Evolutionary conservation across 495 filamentous ascomycete species (phyloP).

Genomic region (Lasiosphaeria hispida): DNA sequence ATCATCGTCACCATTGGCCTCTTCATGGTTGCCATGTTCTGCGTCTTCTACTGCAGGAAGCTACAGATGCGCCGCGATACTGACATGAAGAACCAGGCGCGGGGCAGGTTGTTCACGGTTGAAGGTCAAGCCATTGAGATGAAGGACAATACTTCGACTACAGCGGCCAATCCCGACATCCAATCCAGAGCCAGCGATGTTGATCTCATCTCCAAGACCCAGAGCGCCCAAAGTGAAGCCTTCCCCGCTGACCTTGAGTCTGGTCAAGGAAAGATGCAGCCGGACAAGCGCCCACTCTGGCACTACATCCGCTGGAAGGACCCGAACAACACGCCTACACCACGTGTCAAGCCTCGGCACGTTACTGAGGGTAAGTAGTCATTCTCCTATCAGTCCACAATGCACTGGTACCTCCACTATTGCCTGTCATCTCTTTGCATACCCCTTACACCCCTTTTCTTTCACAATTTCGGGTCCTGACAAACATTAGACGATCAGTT

Average conservation of each 20-base stretch:
- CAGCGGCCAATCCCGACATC: neutral
- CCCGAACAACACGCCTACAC: constrained; percentile 8
- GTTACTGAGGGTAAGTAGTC: constrained; percentile 1
- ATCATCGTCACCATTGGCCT: constrained; percentile 23
- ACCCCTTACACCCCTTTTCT: neutral
- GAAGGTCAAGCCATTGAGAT: constrained; percentile 17
- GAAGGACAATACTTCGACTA: neutral
- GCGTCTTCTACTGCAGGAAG: constrained; percentile 24
- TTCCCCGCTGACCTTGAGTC: neutral
- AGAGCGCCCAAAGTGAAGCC: neutral
- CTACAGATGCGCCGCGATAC: constrained; percentile 20
- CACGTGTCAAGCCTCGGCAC: neutral
- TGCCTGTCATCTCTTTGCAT: neutral
- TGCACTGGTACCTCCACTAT: neutral
- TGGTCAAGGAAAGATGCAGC: neutral
- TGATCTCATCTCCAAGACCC: neutral
- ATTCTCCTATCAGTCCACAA: neutral
- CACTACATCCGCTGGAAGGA: constrained; percentile 25
- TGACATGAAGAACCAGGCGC: constrained; percentile 20
- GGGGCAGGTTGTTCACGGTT: neutral
- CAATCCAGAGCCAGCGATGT: neutral
- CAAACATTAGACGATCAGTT: neutral
- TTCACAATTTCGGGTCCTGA: neutral
- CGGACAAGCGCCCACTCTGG: constrained; percentile 21
- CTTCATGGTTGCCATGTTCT: constrained; percentile 12